phyloP scores from a whole-genome alignment of 176 grass and related monocot genomes.

The Carex myosuroides region DNA sequence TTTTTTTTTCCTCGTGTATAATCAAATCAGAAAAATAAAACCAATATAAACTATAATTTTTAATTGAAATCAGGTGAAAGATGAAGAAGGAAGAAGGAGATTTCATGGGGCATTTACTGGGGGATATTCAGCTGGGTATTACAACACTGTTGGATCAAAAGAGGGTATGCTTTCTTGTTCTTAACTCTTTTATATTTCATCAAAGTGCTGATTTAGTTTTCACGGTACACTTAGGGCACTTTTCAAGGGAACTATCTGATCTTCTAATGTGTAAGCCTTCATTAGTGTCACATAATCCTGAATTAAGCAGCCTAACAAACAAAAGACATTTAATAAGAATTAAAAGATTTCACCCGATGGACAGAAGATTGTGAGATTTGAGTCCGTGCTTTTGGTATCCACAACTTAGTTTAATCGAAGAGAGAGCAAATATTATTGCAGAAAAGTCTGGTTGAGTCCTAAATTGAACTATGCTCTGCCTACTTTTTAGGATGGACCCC shows the following conservation, averaged over 20 bases:
- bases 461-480: not conserved
- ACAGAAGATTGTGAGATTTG: not conserved
- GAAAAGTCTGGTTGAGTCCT: not conserved
- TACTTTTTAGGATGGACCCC: slow-evolving; percentile 67
- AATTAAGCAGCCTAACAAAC: not conserved
- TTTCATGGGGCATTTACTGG: slow-evolving; percentile 97
- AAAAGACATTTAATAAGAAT: not conserved
- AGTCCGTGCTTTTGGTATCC: not conserved
- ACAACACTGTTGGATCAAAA: slow-evolving; percentile 90
- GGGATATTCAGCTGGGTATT: slow-evolving; percentile 88
- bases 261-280: not conserved
- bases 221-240: not conserved
- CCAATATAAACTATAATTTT: not conserved
- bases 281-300: not conserved
- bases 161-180: slow-evolving; percentile 38
- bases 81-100: slow-evolving; percentile 93
- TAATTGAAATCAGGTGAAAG: slow-evolving; percentile 51
- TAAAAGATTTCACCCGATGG: not conserved
- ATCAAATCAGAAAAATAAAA: not conserved
- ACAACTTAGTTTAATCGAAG: not conserved
- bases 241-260: not conserved
- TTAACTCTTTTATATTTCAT: not conserved
- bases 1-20: not conserved
- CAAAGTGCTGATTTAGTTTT: not conserved
- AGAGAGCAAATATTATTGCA: not conserved